Conservation (phyloP, 139 green algal genomes). For the Haematococcus lacustris region DNA sequence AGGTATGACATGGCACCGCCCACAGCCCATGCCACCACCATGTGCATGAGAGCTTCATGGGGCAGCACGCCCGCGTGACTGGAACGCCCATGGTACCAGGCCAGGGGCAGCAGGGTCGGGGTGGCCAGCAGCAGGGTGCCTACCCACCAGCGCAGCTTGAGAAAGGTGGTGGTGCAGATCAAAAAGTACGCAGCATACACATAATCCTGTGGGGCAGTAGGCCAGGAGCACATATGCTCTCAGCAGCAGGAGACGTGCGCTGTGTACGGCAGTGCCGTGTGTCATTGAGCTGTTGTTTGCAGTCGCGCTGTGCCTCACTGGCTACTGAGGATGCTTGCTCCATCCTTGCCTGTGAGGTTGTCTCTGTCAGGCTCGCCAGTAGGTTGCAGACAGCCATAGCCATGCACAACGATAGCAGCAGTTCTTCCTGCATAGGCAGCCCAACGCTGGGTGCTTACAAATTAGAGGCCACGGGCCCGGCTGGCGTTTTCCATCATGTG, state of each 20-base stretch:
- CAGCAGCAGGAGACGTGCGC: too few species aligned
- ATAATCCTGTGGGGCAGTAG: slow-evolving; percentile 46
- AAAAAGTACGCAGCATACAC: slow-evolving; percentile 72
- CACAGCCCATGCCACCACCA: slow-evolving; percentile 64
- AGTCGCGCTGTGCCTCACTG: too few species aligned
- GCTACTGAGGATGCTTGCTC: too few species aligned
- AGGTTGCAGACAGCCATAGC: slow-evolving; percentile 55
- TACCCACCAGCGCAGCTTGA: slow-evolving; percentile 65
- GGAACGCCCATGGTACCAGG: slow-evolving; percentile 5
- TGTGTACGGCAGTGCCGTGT: too few species aligned
- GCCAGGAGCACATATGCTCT: too few species aligned
- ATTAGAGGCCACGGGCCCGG: too few species aligned
- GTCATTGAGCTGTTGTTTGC: too few species aligned
- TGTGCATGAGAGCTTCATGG: slow-evolving; percentile 35
- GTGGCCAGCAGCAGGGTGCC: slow-evolving; percentile 36
- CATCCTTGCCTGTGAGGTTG: too few species aligned
- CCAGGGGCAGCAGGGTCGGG: slow-evolving; percentile 23
- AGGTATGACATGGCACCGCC: slow-evolving; percentile 72
- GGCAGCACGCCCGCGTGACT: background rate
- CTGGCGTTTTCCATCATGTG: too few species aligned
- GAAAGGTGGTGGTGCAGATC: slow-evolving; percentile 65
- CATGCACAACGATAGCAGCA: slow-evolving; percentile 52
- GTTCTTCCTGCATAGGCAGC: slow-evolving; percentile 63
- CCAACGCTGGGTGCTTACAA: too few species aligned
- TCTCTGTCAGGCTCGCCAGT: slow-evolving; percentile 38